phyloP scores from a whole-genome alignment of 2,329 filamentous ascomycete species.

The Phyllosticta citribraziliensis region DNA sequence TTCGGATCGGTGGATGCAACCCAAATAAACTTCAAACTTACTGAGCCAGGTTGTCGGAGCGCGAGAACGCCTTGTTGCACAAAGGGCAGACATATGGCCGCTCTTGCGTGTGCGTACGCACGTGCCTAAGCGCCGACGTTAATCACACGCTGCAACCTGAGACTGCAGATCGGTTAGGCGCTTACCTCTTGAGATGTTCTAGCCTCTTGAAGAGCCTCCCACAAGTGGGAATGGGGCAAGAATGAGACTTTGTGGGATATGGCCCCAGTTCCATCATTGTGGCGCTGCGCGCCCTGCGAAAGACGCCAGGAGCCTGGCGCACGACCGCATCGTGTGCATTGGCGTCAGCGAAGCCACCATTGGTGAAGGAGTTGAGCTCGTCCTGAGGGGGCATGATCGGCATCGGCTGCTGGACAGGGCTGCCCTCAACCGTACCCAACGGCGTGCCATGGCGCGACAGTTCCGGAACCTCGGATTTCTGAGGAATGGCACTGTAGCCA shows the following conservation, averaged over 20 bases:
- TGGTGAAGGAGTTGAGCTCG: constrained; percentile 45
- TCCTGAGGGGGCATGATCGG: constrained; percentile 54
- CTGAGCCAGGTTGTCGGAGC: constrained; percentile 98
- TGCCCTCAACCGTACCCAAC: constrained; percentile 72
- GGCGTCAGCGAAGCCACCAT: constrained; percentile 48
- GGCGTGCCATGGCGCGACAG: constrained; percentile 89
- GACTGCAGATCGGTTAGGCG: constrained; percentile 23
- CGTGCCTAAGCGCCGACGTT: constrained; percentile 59
- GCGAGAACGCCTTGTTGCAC: constrained; percentile 97
- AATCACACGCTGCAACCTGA: constrained; percentile 10
- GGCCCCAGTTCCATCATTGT: constrained; percentile 95
- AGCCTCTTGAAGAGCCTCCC: constrained; percentile 96
- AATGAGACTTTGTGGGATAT: constrained; percentile 96
- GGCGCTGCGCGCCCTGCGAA: constrained; percentile 83
- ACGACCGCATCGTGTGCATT: constrained; percentile 49
- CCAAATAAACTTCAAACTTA: constrained; percentile 39
- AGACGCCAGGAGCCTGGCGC: constrained; percentile 59
- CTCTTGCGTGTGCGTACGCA: constrained; percentile 98
- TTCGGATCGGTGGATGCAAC: not conserved
- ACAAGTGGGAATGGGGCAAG: constrained; percentile 97
- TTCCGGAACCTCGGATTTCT: constrained; percentile 64
- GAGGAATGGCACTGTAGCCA: constrained; percentile 51
- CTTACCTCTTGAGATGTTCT: constrained; percentile 98
- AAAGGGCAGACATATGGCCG: constrained; percentile 95
- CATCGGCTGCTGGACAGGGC: constrained; percentile 62